Base-by-base conservation (phyloP, 2,329 filamentous ascomycete species). In the Alternaria conjuncta region DNA sequence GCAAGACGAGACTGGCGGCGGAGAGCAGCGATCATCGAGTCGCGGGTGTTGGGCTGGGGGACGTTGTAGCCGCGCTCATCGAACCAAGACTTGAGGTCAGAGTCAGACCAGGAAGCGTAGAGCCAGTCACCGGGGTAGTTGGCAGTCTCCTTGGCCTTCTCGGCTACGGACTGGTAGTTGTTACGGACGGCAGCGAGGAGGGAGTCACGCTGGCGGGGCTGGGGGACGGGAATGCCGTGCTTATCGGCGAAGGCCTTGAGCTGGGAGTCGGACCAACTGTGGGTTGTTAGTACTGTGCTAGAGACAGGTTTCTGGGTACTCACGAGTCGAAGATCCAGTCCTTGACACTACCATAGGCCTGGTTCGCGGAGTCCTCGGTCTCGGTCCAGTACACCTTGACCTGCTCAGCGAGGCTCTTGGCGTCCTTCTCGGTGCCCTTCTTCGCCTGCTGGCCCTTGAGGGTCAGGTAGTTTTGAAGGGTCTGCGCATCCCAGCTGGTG, bases 111-210 rank as follows among this genome's bases (percentile, higher is more conserved):
- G 8, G 90, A 86, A 64, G 90, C 87, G 78, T 97, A 99, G 46
- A 98, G 84, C 96, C 96, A 98, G 83, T 97, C 89, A 43, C 96
- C 96, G 32, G 96, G 96, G 77, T 98, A 98, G n/a, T 89, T 83
- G 56, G 88, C 83, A 13, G 93, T 91, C 82, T 97, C 91, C 64
- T 92, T 92, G 59, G 85, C 79, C 80, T 89, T 90, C 81, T 93
- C 89, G 15, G 95, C 93, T 61, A 90, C 82, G 2, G 87, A 82
- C 72, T 97, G 92, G 77, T 97, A 98, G 81, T 89, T 94, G 68
- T 91, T 86, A 67, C 95, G 93, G 64, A 90, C 88, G 73, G 92
- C 88, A 72, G 91, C 87, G 69, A 98, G 86, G 49, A 97, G 83
- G 25, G 88, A 89, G 78, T 98, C 95, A 74, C 94, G 92, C 75